Base-by-base conservation (phyloP, 75 land plant genomes). In the Ceratopteris richardii region DNA sequence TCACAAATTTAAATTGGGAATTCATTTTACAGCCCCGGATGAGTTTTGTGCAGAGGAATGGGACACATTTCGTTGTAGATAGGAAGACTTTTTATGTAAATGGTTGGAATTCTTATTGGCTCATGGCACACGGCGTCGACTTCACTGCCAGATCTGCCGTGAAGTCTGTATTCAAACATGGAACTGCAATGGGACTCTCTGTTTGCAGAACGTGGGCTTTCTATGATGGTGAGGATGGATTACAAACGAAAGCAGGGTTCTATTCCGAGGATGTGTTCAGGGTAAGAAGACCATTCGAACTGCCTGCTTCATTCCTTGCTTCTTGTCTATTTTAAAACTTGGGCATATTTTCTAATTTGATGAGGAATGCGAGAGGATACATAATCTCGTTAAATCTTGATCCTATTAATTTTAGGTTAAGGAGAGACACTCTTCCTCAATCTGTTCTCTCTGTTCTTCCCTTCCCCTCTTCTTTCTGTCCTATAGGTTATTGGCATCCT, bases 101-200 rank as follows among this genome's bases (percentile, higher is more conserved):
- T 67, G 97, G 97, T 0, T 89, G 94, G 88, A 91, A 87, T 56
- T 82, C 92, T n/a, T 91, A 91, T 53, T 91, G 94, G 93, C 44
- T 91, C 47, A 84, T 87, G 96, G 62, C 62, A 23, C 69, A 76
- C 24, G 70, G 68, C 12, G 83, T 77, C 46, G 85, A 85, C 30
- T 78, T 67, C 1, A 41, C 46, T 10, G 62, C 71, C 41, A 68
- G 83, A 70, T 63, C 67, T 0, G 76, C 71, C 31, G 82, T 91
- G 26, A 52, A 37, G 28, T 40, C 44, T 6, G 69, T 91, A 59
- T 64, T 91, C 17, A 60, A 69, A 28, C 24, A 58, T 22, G 85
- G 81, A n/a, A 76, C 82, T 0, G 60, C 61, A 27, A 73, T 91
- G 85, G 93, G 97, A 26, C 77, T 91, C 36, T 79, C 79, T 12